A percentile compares a stretch with the other conserved stretches of the same genome.
These are phyloP conservation scores for Fraxinus floribunda DNA, from an alignment of 305 asterid genomes.

Conservation along the genomic window DNA sequence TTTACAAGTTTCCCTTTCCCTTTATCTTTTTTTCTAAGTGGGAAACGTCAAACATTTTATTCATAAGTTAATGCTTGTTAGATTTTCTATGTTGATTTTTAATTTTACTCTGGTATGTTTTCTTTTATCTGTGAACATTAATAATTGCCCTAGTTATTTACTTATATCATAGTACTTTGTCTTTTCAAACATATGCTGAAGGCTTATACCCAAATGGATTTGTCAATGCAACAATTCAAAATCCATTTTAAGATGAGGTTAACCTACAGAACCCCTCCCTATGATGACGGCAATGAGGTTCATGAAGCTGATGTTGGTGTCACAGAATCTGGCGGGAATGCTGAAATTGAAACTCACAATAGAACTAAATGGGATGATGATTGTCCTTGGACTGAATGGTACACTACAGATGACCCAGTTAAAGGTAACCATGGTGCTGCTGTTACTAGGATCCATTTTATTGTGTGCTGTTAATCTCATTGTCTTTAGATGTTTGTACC, in stretches of 20 bases:
- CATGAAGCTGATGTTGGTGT: constrained; percentile 46
- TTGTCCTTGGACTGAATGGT: constrained; percentile 98
- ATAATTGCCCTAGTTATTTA: constrained; percentile 2
- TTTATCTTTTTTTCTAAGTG: neutral
- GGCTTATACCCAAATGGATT: constrained; percentile 78
- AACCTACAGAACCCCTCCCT: constrained; percentile 68
- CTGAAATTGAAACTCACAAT: constrained; percentile 42
- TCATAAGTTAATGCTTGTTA: neutral
- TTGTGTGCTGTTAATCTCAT: neutral
- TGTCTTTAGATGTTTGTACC: constrained; percentile 7
- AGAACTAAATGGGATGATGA: constrained; percentile 81
- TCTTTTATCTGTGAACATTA: constrained; percentile 8
- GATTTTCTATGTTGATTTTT: neutral
- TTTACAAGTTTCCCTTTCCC: neutral
- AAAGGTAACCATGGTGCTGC: constrained; percentile 53
- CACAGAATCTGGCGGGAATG: constrained; percentile 45
- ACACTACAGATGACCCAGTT: constrained; percentile 83
- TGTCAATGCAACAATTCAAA: constrained; percentile 71
- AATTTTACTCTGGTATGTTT: constrained; percentile 10
- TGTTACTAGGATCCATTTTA: neutral
- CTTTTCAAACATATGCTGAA: constrained; percentile 37
- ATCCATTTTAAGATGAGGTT: constrained; percentile 81
- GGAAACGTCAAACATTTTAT: neutral
- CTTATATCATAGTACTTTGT: constrained; percentile 28
- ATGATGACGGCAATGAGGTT: constrained; percentile 57